phyloP scores from a whole-genome alignment of 1,139 yeast species.

The Diutina rugosa region DNA sequence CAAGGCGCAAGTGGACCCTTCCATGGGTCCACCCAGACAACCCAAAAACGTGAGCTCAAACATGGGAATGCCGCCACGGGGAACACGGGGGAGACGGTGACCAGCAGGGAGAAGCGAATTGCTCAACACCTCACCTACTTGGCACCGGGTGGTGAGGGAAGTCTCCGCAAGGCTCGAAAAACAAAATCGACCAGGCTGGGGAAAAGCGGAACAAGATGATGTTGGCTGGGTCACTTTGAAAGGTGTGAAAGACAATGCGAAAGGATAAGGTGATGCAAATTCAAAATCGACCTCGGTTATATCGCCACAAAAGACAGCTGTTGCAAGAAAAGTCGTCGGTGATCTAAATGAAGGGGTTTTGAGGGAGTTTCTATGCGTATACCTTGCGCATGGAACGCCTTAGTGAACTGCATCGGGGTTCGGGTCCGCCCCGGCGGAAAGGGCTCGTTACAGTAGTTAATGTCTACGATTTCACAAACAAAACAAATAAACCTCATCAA shows the following conservation, averaged over 20 bases:
- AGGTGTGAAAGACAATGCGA: not conserved
- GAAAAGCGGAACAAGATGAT: not conserved
- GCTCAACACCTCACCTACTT: not conserved
- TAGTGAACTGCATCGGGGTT: not conserved
- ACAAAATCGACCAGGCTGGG: not conserved
- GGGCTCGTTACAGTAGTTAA: not conserved
- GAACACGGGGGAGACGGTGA: not conserved
- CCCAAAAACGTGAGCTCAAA: conserved; percentile 55
- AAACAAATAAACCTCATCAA: too few relatives aligned
- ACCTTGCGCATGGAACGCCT: not conserved
- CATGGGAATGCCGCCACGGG: not conserved
- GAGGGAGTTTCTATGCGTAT: not conserved
- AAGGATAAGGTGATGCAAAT: not conserved
- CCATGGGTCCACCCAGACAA: conserved; percentile 70
- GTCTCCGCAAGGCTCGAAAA: not conserved
- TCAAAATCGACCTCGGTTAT: not conserved
- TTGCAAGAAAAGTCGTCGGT: not conserved
- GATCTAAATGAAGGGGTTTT: not conserved
- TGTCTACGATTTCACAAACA: not conserved
- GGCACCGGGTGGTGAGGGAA: not conserved
- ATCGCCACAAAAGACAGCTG: not conserved
- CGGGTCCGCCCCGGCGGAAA: not conserved
- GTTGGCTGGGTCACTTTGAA: not conserved
- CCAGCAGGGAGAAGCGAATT: not conserved
- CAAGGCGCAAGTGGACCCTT: conserved; percentile 52